Base-by-base conservation (phyloP, 2,329 filamentous ascomycete species). In the Aspergillus nomiae region DNA sequence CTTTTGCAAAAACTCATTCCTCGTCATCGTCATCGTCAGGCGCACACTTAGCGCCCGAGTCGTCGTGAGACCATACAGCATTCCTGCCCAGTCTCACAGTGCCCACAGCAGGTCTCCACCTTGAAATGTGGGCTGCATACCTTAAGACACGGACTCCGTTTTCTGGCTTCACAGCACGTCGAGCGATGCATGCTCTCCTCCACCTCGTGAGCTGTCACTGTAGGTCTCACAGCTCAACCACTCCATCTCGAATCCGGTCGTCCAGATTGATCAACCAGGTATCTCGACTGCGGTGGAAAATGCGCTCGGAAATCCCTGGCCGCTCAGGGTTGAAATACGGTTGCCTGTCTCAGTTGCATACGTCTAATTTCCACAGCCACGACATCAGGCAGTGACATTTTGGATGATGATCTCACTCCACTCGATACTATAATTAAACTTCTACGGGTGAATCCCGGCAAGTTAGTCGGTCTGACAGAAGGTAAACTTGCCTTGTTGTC, bases 131-230 rank as follows among this genome's bases (percentile, higher is more conserved):
- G 48, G 48, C 10, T 51, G 26, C 48, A 51, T 51, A 51, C 48
- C 14, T 28, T 51, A 51, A 48, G 12, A 48, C 45, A 48, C n/a
- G 43, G 43, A 14, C 43, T 21, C 43, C 43, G 43, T 24, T 46
- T 46, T 14, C 45, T 48, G 21, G 12, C 7, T 41, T 26, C 11
- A 48, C 11, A 26, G 14, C 21, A 14, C 6, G 45, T 28, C 21
- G 14, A 48, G 21, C 19, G 26, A 51, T 51, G 48, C 12, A 26
- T 26, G 16, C 1, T 24, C 21, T 51, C 48, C 48, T 51, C 48
- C 48, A 51, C 48, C 43, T 32, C 48, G 51, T 54, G 51, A 54
- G 51, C 51, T 54, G 51, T 54, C 51, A 54, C 32, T 54, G 30
- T 54, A 54, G 32, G 51, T 54, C 34, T 54, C 30, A 54, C 30